Base-by-base conservation (phyloP, 306 rosid genomes). In the Sphenostylis stenocarpa region DNA sequence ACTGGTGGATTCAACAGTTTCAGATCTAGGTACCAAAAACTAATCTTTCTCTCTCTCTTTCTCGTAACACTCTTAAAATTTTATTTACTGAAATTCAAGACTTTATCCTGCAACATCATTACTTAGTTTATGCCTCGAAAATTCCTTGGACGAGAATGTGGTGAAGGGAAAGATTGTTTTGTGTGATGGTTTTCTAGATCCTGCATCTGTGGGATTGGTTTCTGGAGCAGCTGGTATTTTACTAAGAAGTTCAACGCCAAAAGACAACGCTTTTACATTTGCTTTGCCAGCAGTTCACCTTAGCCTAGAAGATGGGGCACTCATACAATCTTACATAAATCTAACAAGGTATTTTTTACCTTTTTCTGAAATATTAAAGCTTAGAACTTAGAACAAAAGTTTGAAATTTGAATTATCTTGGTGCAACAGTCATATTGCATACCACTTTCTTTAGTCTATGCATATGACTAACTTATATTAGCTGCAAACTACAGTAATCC, bases 131-230 rank as follows among this genome's bases (percentile, higher is more conserved):
- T 88, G 89, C 62, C 2, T 0, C 0, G 1, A 13, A 20, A 39
- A 23, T 28, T 2, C 85, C 1, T 56, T 88, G 21, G 83, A 85
- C 12, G 1, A 7, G 5, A 43, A 55, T 14, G 49, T 82, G 60
- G 76, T 85, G 26, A 64, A 52, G 19, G 91, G 79, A 5, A 83
- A 82, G 49, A 83, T 87, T 21, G 71, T 85, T 28, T 15, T 85
- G 0, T 87, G 91, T 14, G 85, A 85, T 26, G 48, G 16, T 2
- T 1, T 17, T 9, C 8, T 0, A 26, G 0, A 3, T 1, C 1
- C 12, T 3, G 21, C 34, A 3, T 0, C 0, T 0, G 72, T 52
- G 21, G 58, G 60, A 0, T 0, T 31, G 0, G 19, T 5, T 1
- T 72, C 57, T 0, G 78, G 81, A 3, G 88, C 83, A 3, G 68